Base-by-base conservation (phyloP, 768 basidiomycete genomes). In the Hysterangium stoloniferum region DNA sequence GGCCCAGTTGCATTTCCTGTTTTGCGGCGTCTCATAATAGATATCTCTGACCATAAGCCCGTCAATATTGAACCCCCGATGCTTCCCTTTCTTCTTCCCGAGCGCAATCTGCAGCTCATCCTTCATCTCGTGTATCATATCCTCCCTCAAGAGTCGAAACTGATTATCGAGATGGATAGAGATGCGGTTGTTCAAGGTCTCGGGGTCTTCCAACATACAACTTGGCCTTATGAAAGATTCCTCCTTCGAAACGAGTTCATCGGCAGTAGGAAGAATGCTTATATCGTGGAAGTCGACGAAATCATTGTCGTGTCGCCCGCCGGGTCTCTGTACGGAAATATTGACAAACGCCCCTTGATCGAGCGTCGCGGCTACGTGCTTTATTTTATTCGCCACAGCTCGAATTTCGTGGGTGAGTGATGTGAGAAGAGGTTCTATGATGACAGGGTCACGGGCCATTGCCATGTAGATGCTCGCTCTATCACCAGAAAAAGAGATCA, bases 291-390 rank as follows among this genome's bases (percentile, higher is more conserved):
- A 85, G 46, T 83, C 72, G 12, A 62, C 63, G 41, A 77, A 77
- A 59, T 86, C 83, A 45, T 86, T 85, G 56, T 84, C 81, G 50
- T 85, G 84, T 3, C 84, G 70, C 3, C 82, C 83, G 0, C 84
- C 84, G 1, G 83, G 77, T 7, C 64, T 62, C 17, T 59, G 55
- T 1, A 63, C 68, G 3, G 43, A 57, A 33, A 35, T n/a, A 11
- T 62, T 58, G 15, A 55, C 44, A 5, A 52, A 42, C 5, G 61
- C 59, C 6, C 57, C 56, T 19, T 52, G 20, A 4, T 56, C 60
- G 24, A 58, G 55, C 8, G 66, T 63, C 29, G 63, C 58, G 28
- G 71, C 31, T 28, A 71, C 62, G 31, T 72, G 62, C 52, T 72
- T 68, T 54, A 78, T 69, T 44, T 70, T 66, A 15, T 66, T 62